Evolutionary conservation across 2,329 filamentous ascomycete species (phyloP), one percentile per base, ranked within the genome.

Genomic region (Neopestalotiopsis rosae): DNA sequence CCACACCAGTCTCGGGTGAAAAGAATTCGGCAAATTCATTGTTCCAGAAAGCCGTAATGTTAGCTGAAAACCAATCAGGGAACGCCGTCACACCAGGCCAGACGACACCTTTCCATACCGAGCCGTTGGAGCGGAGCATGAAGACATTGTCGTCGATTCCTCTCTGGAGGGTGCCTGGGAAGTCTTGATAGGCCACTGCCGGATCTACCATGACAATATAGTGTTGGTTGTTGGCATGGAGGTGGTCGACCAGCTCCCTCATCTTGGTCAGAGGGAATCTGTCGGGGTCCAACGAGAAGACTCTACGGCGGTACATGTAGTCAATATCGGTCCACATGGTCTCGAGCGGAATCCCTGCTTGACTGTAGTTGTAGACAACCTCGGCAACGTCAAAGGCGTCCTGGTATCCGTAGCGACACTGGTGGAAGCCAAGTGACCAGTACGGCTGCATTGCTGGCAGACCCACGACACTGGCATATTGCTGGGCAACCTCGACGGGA

Each of bases 201-300:
- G 91, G 91, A 72, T 96, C 93, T 1, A 95, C 91, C 89, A 96
- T 96, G 61, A 95, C 81, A 38, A 94, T 86, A 71, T 93, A 93
- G 61, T 92, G 87, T 76, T 94, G 92, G 57, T 92, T 80, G 68
- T 89, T 86, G 6, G 81, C 78, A 74, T 94, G 92, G 0, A 96
- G 85, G 28, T 91, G 88, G 45, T 87, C 82, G 28, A 92, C 89
- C 1, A 94, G 80, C 72, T 91, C 86, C 49, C 88, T 89, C 83
- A 94, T 87, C 77, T 87, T 85, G 0, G 83, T 68, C 5, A 92
- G 75, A 0, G 90, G 87, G 75, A 90, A 93, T 40, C 90, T 82
- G 2, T 89, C 84, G 0, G 89, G 87, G 70, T 93, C 91, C 0
- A 90, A 80, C 0, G 89, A 90, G 76, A 93, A 93, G 61, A 92